Percentiles rank a stretch among this genome's conserved stretches.
Conservation (phyloP, 768 basidiomycete species). For the Termitomyces eurrhizus region DNA sequence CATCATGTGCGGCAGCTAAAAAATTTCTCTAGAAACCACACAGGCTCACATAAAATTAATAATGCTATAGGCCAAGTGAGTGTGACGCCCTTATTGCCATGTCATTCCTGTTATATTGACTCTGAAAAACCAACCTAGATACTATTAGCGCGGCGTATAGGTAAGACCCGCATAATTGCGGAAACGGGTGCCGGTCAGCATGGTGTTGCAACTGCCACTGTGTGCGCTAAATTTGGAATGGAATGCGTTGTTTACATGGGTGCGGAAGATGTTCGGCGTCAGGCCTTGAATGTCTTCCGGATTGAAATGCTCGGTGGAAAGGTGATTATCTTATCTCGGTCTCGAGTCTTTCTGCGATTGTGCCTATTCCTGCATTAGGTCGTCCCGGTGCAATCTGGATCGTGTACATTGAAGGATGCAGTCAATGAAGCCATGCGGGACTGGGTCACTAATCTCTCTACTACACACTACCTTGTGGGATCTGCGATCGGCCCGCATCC, state of each 20-base stretch:
- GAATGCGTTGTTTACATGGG: slow-evolving; percentile 99
- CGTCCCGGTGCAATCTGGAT: slow-evolving; percentile 89
- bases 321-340: slow-evolving; percentile 30
- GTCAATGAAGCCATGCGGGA: slow-evolving; percentile 98
- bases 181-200: slow-evolving; percentile 99
- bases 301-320: slow-evolving; percentile 97
- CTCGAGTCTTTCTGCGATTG: not conserved
- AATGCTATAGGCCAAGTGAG: slow-evolving; percentile 93
- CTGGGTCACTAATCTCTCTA: slow-evolving; percentile 95
- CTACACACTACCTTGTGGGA: slow-evolving; percentile 95
- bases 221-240: slow-evolving; percentile 93
- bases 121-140: slow-evolving; percentile 50
- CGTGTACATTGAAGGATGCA: slow-evolving; percentile 94
- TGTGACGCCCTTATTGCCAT: not conserved
- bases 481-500: slow-evolving; percentile 98
- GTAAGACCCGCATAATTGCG: slow-evolving; percentile 96
- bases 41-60: slow-evolving; percentile 99
- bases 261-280: slow-evolving; percentile 92
- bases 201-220: slow-evolving; percentile 98
- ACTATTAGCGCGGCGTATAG: slow-evolving; percentile 86
- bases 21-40: slow-evolving; percentile 74
- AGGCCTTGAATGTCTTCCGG: slow-evolving; percentile 96
- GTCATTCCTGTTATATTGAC: not conserved
- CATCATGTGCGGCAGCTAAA: slow-evolving; percentile 5
- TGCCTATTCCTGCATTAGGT: slow-evolving; percentile 47